A percentile compares a stretch with the other conserved stretches of the same genome.
Conservation (phyloP, 2,329 filamentous ascomycete genomes). For the Drechslerella dactyloides region DNA sequence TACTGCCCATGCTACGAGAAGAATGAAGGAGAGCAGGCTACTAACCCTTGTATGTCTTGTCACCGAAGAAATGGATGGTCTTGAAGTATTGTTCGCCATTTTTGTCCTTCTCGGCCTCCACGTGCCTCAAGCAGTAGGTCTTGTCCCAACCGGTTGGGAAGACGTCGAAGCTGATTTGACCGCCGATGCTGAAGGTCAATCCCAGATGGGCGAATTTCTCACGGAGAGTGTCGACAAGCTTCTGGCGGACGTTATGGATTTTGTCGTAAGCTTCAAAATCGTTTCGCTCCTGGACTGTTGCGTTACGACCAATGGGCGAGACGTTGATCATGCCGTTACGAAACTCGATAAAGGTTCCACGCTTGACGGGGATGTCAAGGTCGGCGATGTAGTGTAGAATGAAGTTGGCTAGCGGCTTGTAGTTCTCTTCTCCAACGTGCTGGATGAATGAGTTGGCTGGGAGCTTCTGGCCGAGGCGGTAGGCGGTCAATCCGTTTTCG, state of each 20-base stretch:
- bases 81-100: slow-evolving; percentile 60
- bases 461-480: slow-evolving; percentile 77
- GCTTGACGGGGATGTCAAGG: slow-evolving; percentile 81
- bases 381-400: slow-evolving; percentile 83
- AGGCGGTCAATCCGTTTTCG: slow-evolving; percentile 94
- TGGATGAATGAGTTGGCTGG: slow-evolving; percentile 84
- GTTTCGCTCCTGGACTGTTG: slow-evolving; percentile 73
- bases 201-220: slow-evolving; percentile 83
- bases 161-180: slow-evolving; percentile 97
- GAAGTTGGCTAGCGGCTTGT: slow-evolving; percentile 78
- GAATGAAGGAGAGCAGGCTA: neutral
- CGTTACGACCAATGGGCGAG: slow-evolving; percentile 83
- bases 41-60: slow-evolving; percentile 78
- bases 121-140: slow-evolving; percentile 89
- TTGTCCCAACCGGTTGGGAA: slow-evolving; percentile 99
- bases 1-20: neutral
- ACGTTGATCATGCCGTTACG: slow-evolving; percentile 91
- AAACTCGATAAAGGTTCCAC: slow-evolving; percentile 84
- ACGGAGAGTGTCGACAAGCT: slow-evolving; percentile 76
- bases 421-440: slow-evolving; percentile 83
- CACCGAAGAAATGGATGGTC: slow-evolving; percentile 96
- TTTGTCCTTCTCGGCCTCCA: slow-evolving; percentile 70
- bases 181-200: slow-evolving; percentile 92
- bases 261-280: slow-evolving; percentile 84
- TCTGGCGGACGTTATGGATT: slow-evolving; percentile 74